These are phyloP conservation scores for Murraya koenigii DNA, from an alignment of 345 rosid species.

Conservation along the genomic window DNA sequence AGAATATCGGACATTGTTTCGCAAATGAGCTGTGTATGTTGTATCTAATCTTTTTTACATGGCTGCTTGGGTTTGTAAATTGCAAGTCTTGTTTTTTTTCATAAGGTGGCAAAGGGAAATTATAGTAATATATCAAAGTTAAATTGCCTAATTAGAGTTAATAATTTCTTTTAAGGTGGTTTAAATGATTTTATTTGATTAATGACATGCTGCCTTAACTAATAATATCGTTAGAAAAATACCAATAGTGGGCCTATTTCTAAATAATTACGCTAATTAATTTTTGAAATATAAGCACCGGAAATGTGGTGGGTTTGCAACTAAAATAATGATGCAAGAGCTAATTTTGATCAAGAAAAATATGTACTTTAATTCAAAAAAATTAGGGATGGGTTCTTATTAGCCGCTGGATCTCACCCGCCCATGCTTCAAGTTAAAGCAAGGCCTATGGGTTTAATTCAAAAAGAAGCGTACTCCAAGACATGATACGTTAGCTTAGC, in stretches of 20 bases:
- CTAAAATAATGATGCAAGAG: not conserved
- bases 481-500: constrained; percentile 21
- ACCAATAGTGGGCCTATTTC: not conserved
- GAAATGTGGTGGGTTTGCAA: not conserved
- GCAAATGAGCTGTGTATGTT: too few species aligned
- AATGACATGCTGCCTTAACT: constrained; percentile 7
- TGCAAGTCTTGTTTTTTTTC: too few species aligned
- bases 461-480: constrained; percentile 38
- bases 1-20: not conserved
- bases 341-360: not conserved
- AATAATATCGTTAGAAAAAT: not conserved
- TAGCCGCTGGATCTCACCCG: constrained; percentile 24
- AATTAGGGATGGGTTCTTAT: not conserved
- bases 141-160: not conserved
- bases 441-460: constrained; percentile 12
- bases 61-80: too few species aligned
- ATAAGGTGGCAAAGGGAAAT: too few species aligned
- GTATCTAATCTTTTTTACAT: too few species aligned
- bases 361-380: constrained; percentile 20
- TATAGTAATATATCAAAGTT: too few species aligned
- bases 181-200: not conserved
- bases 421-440: constrained; percentile 44
- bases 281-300: not conserved
- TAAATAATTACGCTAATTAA: not conserved
- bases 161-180: not conserved